A percentile compares a stretch with the other conserved stretches of the same genome.
Evolutionary conservation across 257 asterid species (phyloP).

Genomic region (Fraxinus pennsylvanica): DNA sequence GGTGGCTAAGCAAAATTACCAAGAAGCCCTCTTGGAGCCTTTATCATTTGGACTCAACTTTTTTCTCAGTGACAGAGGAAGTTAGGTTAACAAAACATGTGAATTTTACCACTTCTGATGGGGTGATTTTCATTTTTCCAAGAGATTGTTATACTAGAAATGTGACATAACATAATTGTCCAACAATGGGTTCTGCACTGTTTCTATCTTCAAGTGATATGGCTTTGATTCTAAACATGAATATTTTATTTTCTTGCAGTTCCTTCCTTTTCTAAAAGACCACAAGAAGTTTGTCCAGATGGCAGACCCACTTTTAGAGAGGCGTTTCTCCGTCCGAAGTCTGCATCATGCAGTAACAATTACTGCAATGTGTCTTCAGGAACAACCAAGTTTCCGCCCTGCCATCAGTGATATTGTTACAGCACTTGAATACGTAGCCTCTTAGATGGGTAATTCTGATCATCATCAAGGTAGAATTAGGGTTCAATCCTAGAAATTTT

Average conservation of each 20-base stretch:
- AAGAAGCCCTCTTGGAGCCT: too few species aligned
- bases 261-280: neutral
- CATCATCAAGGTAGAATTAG: constrained; percentile 25
- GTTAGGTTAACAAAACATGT: neutral
- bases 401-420: neutral
- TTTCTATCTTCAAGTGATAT: neutral
- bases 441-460: constrained; percentile 16
- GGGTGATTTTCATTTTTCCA: too few species aligned
- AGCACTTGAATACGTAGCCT: neutral
- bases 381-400: neutral
- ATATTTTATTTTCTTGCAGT: neutral
- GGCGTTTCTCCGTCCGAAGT: neutral
- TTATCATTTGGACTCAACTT: too few species aligned
- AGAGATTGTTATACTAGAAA: neutral
- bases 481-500: too few species aligned
- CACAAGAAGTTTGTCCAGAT: neutral
- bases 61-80: neutral
- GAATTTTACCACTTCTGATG: neutral
- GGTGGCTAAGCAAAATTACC: too few species aligned
- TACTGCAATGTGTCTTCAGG: neutral
- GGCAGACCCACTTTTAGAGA: neutral
- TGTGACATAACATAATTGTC: too few species aligned
- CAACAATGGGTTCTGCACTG: too few species aligned
- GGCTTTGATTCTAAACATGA: neutral
- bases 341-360: neutral